Base-by-base conservation (phyloP, 106 monocot genomes). In the Hemerocallis citrina region DNA sequence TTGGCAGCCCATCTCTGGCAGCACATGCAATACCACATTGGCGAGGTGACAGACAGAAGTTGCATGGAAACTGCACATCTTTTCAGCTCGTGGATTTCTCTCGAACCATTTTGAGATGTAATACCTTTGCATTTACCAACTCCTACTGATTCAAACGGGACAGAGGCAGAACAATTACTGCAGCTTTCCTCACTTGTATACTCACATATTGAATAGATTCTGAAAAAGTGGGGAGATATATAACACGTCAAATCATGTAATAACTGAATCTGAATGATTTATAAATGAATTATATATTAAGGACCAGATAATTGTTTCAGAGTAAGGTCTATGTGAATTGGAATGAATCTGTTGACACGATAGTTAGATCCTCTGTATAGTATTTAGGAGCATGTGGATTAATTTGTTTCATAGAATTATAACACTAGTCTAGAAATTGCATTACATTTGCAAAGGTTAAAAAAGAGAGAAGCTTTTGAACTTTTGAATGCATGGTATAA, bases 1-100 rank as follows among this genome's bases (percentile, higher is more conserved):
- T 47, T 69, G 12, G 65, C 57, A 28, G 52, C 62, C 64, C 39
- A 73, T 55, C 96, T 75, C 23, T 65, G 31, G 55, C 96, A 96
- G 64, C 87, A 96, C 12, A 68, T 65, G 77, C 96, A 96, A 62
- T 62, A 79, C 96, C 90, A 91, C 20, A 61, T 39, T 0, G 81
- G 73, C 24, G 54, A 21, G 12, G 33, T 42, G 8, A 89, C 23
- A 0, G 81, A 71, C 31, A 71, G 84, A 38, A 90, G 52, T 34
- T 62, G 49, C 90, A 96, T 96, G 8, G 96, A 91, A 40, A 79
- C 84, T 3, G 73, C 61, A 56, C 96, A 96, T 28, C 96, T 55
- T 14, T 25, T 38, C 16, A 96, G 71, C 58, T 64, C 81, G 43
- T 96, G 96, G 19, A 38, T 72, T 76, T 69, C 70, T 10, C 11